Evolutionary conservation across 108 stramenopile genomes (phyloP), one percentile per base, ranked within the genome.

Genomic region (Schizochytrium sp.): DNA sequence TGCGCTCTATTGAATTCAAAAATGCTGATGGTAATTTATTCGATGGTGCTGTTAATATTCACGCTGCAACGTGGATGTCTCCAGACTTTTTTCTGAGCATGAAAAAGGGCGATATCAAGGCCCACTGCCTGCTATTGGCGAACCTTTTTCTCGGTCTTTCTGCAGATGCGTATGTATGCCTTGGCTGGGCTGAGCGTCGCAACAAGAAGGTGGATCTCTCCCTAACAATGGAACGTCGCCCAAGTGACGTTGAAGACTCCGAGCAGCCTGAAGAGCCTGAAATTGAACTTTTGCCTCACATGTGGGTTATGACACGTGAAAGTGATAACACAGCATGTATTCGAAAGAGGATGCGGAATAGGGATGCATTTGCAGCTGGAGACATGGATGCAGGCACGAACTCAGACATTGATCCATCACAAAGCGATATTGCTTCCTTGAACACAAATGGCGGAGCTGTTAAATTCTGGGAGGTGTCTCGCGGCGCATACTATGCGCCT

Each of bases 141-240:
- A 83, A 83, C n/a, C 76, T 83, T 53, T 83, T 83, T 83, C 76
- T 83, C 76, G 76, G 76, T 13, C 76, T 83, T 28, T 83, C 76
- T 1, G 76, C 76, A 49, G 76, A 83, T 42, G 53, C 50, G 10
- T 83, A 83, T 42, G 76, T 83, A 53, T 83, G 76, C 47, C 5
- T 83, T 55, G 76, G 76, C 50, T 83, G 53, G 50, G 76, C 76
- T 7, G 50, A 69, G 76, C 76, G 53, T 8, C 50, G 53, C 17
- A 60, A 60, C 19, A n/a, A n/a, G 59, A n/a, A 60, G 59, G 19
- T 19, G n/a, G 59, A n/a, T 19, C 19, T 19, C 19, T 19, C 59
- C 17, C 59, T 17, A 60, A 60, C 17, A 60, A 60, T 17, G n/a
- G 59, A 60, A 60, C 59, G n/a, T 19, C 19, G 59, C 17, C 59